Evolutionary conservation across 2,329 filamentous ascomycete species (phyloP).

Genomic region (Colletotrichum tanaceti): DNA sequence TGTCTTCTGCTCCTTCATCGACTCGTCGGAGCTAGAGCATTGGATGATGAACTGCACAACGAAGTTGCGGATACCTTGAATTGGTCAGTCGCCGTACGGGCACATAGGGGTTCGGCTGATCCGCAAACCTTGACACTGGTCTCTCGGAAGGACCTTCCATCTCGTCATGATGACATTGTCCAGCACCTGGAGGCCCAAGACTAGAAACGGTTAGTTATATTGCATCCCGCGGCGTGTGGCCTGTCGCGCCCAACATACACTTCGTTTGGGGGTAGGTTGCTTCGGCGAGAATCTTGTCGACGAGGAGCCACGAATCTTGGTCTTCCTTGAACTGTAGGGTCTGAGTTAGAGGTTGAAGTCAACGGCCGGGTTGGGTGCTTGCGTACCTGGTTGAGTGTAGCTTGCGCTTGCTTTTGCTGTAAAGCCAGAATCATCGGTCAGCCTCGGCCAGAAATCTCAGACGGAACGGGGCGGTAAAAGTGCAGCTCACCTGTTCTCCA

Average conservation of each 20-base stretch:
- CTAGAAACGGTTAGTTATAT: constrained; percentile 56
- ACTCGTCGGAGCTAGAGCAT: constrained; percentile 89
- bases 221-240: background rate
- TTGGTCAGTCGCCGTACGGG: constrained; percentile 7
- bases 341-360: constrained; percentile 44
- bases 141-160: constrained; percentile 97
- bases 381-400: constrained; percentile 89
- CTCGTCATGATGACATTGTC: constrained; percentile 99
- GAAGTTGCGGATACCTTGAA: constrained; percentile 94
- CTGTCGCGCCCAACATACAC: constrained; percentile 69
- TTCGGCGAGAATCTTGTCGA: constrained; percentile 95
- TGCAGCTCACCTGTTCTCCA: constrained; percentile 81
- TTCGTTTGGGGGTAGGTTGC: constrained; percentile 96
- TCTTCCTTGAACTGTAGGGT: constrained; percentile 92
- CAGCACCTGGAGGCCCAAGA: constrained; percentile 93
- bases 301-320: constrained; percentile 95
- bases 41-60: constrained; percentile 99
- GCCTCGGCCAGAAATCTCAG: constrained; percentile 44
- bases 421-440: constrained; percentile 54
- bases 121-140: constrained; percentile 84
- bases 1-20: constrained; percentile 83
- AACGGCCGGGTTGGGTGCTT: constrained; percentile 39
- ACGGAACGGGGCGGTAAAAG: constrained; percentile 21
- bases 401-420: constrained; percentile 96
- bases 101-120: constrained; percentile 8